Base-by-base conservation (phyloP, 768 basidiomycete species). In the Cystobasidium ongulense region DNA sequence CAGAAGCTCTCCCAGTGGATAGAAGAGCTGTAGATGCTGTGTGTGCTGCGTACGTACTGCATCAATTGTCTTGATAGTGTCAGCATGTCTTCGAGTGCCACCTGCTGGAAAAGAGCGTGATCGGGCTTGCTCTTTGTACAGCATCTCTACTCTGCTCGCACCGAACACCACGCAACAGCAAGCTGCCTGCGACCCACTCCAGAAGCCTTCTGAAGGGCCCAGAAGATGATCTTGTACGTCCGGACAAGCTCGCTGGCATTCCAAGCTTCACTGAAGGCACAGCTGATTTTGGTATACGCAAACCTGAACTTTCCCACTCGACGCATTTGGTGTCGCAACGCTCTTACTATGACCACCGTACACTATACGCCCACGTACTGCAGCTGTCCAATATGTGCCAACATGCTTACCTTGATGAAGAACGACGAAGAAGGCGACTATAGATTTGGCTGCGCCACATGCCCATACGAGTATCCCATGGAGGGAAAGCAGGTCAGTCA, bases 391-490 rank as follows among this genome's bases (percentile, higher is more conserved):
- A 91, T 89, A 66, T 98, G 95, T 79, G 87, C 90, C 33, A 98
- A 97, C 81, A 84, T 91, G 53, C 86, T 94, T 18, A 85, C 89
- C 54, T 88, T 91, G 62, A 90, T 88, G 3, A 23, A 73, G 1
- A 83, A 86, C 5, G 89, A 90, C 74, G 88, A 88, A 0, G 88
- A 89, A 0, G 88, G 87, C 50, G 77, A 46, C 80, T 90, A 95
- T 83, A 92, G 92, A 84, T 95, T 91, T 89, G 88, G 88, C 0
- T 97, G 93, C 80, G 90, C 90, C 77, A 88, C 89, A 0, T 98
- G 96, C 80, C 88, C 96, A 1, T 99, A 98, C 80, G 91, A 97
- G 79, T 97, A 94, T 80, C 90, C 91, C 0, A 91, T 95, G 77
- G 86, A 87, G 1, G 90, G 92, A 11, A 75, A 71, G 39, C 53